Base-by-base conservation (phyloP, 75 land plant genomes). In the Pseudotsuga menziesii region DNA sequence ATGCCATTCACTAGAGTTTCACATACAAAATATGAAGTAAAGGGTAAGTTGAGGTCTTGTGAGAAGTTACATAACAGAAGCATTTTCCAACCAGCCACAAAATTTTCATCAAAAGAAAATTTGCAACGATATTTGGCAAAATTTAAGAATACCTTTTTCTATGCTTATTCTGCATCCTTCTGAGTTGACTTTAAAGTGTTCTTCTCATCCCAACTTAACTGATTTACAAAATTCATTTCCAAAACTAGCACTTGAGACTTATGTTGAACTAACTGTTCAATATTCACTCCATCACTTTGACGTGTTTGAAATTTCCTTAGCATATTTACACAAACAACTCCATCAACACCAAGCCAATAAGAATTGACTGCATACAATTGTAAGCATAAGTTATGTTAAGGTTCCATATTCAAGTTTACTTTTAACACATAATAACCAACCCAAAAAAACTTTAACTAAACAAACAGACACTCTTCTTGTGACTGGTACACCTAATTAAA, bases 131-230 rank as follows among this genome's bases (percentile, higher is more conserved):
- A 29, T 29, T n/a, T n/a, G n/a, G n/a, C n/a, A n/a, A n/a, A n/a
- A n/a, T n/a, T 32, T 23, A 20, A 66, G 8, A 3, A 4, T 80
- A 85, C 98, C 91, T 95, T 93, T 81, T 91, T 88, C 35, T 88
- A 92, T 32, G 87, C 73, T 64, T 84, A 86, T 29, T 78, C 78
- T 54, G 88, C 88, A 57, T 85, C 98, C 80, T 90, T 85, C 58
- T 66, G 77, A 56, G 85, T 89, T 11, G 84, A 77, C 77, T 87
- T 90, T 29, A 94, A 78, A n/a, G 85, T 76, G 14, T 77, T 79
- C 78, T 90, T 91, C 63, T 94, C 97, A 67, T 90, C 98, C 61
- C 79, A 78, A 76, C 85, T 84, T 26, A 94, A 83, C 69, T 96
- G 97, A 56, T 82, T 83, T 8, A 84, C 83, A 32, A 83, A 56